A percentile compares a stretch with the other conserved stretches of the same genome.
Conservation (phyloP, 2,329 filamentous ascomycete species). For the Aspergillus tamarii region DNA sequence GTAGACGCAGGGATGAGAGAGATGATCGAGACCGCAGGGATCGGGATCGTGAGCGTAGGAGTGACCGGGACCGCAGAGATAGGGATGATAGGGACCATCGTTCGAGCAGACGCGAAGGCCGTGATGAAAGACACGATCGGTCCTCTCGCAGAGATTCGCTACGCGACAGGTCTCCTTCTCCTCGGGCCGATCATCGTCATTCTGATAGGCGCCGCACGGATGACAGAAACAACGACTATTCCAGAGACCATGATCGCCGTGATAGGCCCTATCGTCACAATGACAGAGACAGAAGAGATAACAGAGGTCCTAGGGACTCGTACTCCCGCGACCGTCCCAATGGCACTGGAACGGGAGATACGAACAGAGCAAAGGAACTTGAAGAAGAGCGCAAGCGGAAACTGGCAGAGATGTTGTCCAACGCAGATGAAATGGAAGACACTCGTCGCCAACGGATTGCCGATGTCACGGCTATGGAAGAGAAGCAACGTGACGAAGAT, state of each 20-base stretch:
- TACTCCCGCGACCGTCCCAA: slow-evolving; percentile 20
- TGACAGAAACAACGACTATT: slow-evolving; percentile 12
- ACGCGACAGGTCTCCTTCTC: slow-evolving; percentile 28
- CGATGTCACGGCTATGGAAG: slow-evolving; percentile 68
- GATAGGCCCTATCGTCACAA: slow-evolving; percentile 1
- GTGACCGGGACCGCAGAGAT: slow-evolving; percentile 18
- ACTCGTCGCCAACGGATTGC: slow-evolving; percentile 70
- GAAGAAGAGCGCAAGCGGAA: slow-evolving; percentile 49
- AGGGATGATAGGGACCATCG: slow-evolving; percentile 26
- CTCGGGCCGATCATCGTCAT: slow-evolving; percentile 18
- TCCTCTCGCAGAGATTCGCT: slow-evolving; percentile 23
- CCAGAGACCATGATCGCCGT: slow-evolving; percentile 16
- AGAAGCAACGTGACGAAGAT: slow-evolving; percentile 66
- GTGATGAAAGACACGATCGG: slow-evolving; percentile 29
- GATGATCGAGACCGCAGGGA: slow-evolving; percentile 25
- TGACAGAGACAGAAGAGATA: slow-evolving; percentile 21
- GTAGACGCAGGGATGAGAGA: slow-evolving; percentile 28
- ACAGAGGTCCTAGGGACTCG: slow-evolving; percentile 24
- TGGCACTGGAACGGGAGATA: slow-evolving; percentile 10
- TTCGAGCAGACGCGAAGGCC: slow-evolving; percentile 23
- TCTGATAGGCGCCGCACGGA: slow-evolving; percentile 19
- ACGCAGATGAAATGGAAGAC: slow-evolving; percentile 69
- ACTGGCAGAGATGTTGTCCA: slow-evolving; percentile 73
- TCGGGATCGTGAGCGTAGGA: slow-evolving; percentile 15
- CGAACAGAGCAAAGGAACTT: slow-evolving; percentile 26